Conservation (phyloP, 2,329 filamentous ascomycete species). For the Beauveria rudraprayagi region DNA sequence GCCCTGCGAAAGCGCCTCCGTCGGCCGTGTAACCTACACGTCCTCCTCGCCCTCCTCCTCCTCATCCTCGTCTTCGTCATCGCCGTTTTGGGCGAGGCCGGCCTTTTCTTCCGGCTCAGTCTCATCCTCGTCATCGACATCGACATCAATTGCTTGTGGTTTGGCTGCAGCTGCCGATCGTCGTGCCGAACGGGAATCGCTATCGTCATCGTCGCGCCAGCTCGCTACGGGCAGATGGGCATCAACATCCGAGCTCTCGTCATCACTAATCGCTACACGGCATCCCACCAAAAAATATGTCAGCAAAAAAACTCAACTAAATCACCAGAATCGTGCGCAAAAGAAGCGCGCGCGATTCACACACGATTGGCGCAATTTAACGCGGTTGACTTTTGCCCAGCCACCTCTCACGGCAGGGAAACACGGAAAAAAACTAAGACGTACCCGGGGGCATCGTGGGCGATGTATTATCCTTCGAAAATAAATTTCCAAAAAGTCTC, state of each 20-base stretch:
- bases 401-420: neutral
- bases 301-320: neutral
- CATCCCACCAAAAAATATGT: neutral
- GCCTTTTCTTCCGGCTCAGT: constrained; percentile 30
- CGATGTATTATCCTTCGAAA: neutral
- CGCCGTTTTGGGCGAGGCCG: neutral
- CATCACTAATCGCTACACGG: constrained; percentile 29
- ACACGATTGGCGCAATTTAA: neutral
- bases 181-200: constrained; percentile 15
- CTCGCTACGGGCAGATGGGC: constrained; percentile 17
- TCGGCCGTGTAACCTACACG: constrained; percentile 15
- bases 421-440: neutral
- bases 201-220: constrained; percentile 17
- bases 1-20: neutral
- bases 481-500: constrained; percentile 5
- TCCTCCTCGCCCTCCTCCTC: constrained; percentile 14
- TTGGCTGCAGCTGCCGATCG: constrained; percentile 19
- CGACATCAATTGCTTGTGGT: constrained; percentile 28
- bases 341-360: neutral
- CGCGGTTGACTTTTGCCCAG: neutral
- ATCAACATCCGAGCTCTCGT: constrained; percentile 26
- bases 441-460: constrained; percentile 9
- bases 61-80: neutral
- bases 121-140: constrained; percentile 33
- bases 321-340: neutral